A percentile compares a stretch with the other conserved stretches of the same genome.
phyloP scores from a whole-genome alignment of 73 alveolate genomes.

The Uronychia binucleata region DNA sequence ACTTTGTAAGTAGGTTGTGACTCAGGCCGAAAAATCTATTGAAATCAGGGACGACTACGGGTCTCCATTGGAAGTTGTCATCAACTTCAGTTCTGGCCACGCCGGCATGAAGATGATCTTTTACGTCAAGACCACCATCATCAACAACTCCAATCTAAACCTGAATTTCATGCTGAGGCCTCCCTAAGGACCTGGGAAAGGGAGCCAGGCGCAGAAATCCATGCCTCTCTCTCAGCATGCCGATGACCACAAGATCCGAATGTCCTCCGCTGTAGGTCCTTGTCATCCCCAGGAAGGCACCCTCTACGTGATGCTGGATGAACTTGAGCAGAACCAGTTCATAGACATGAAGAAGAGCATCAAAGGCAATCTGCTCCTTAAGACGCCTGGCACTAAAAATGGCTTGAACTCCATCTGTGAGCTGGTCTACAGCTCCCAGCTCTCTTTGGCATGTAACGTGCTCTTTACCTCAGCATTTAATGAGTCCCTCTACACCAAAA shows the following conservation, averaged over 20 bases:
- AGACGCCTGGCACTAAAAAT: background rate
- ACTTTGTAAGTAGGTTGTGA: background rate
- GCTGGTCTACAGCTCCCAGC: conserved; percentile 27
- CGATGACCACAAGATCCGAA: background rate
- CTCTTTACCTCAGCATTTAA: conserved; percentile 46
- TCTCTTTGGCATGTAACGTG: conserved; percentile 23
- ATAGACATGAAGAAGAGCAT: background rate
- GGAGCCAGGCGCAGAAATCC: background rate
- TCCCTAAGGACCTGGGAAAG: background rate
- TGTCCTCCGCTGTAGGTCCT: background rate
- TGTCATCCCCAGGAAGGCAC: background rate
- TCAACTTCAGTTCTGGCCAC: background rate
- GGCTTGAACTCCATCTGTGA: conserved; percentile 7
- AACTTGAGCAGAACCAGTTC: background rate
- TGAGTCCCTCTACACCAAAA: conserved; percentile 47
- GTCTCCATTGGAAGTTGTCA: conserved; percentile 13
- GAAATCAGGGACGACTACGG: conserved; percentile 19
- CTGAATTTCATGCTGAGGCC: conserved; percentile 23
- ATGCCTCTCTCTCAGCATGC: background rate
- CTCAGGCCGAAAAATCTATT: background rate
- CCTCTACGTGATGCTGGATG: background rate
- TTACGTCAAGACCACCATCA: conserved; percentile 30
- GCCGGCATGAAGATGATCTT: conserved; percentile 39
- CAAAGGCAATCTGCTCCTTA: background rate
- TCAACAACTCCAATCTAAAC: conserved; percentile 26